A percentile compares a stretch with the other conserved stretches of the same genome.
phyloP scores from a whole-genome alignment of 2,329 filamentous ascomycete genomes.

The Acrodontium crateriforme region DNA sequence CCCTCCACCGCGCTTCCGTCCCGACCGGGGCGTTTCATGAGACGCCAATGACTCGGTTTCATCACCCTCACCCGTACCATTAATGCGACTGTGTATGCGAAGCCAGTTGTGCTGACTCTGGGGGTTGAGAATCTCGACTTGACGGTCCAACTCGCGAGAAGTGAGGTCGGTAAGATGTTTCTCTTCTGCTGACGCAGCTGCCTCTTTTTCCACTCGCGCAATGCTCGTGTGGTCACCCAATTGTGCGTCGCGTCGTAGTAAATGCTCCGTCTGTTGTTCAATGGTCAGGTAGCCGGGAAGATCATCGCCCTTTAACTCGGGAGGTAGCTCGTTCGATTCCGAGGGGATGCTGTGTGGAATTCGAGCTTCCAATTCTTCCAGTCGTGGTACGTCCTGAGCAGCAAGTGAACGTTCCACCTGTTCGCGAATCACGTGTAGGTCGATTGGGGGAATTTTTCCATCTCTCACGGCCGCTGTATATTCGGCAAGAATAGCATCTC shows the following conservation, averaged over 20 bases:
- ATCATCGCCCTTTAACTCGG: slow-evolving; percentile 36
- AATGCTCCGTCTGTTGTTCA: slow-evolving; percentile 61
- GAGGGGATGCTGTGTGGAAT: slow-evolving; percentile 23
- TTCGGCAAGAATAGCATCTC: slow-evolving; percentile 19
- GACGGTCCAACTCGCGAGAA: slow-evolving; percentile 33
- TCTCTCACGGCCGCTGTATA: slow-evolving; percentile 23
- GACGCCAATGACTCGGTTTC: slow-evolving; percentile 64
- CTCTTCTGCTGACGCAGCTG: slow-evolving; percentile 7
- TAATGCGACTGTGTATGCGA: slow-evolving; percentile 13
- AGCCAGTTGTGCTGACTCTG: slow-evolving; percentile 95
- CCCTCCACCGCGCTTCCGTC: slow-evolving; percentile 21
- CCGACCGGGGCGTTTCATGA: slow-evolving; percentile 67
- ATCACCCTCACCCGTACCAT: slow-evolving; percentile 13
- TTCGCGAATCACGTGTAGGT: slow-evolving; percentile 18
- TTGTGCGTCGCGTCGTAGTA: slow-evolving; percentile 48
- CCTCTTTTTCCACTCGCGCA: slow-evolving; percentile 7
- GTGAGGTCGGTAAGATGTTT: slow-evolving; percentile 24
- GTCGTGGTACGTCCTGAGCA: slow-evolving; percentile 12
- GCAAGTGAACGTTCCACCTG: slow-evolving; percentile 20
- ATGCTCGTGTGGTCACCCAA: slow-evolving; percentile 32
- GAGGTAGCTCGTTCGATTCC: slow-evolving; percentile 14
- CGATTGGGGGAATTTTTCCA: slow-evolving; percentile 17
- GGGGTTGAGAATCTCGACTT: slow-evolving; percentile 56
- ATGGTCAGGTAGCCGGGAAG: slow-evolving; percentile 54
- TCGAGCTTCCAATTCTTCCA: slow-evolving; percentile 27